Evolutionary conservation across 2,329 filamentous ascomycete species (phyloP).

Genomic region (Tolypocladium paradoxum): DNA sequence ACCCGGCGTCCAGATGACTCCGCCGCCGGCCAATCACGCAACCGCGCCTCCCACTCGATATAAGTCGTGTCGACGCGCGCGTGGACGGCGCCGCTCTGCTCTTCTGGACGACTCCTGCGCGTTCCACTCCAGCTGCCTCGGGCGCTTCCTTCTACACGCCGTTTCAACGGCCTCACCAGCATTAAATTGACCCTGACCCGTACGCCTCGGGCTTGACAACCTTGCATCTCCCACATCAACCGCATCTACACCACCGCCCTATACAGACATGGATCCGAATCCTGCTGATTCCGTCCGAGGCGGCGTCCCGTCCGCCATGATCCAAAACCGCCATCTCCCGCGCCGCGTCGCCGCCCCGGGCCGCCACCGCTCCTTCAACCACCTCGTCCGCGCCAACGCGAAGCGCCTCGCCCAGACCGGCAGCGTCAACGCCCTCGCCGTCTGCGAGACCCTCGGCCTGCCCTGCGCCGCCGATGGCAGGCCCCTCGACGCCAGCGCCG

Average conservation of each 20-base stretch:
- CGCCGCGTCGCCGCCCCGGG: conserved; percentile 3
- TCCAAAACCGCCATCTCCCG: conserved; percentile 2
- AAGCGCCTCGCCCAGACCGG: conserved; percentile 16
- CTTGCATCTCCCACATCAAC: not conserved
- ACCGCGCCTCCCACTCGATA: not conserved
- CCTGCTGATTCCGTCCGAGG: not conserved
- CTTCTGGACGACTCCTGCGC: not conserved
- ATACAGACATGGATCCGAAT: not conserved
- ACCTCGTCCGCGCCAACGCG: conserved; percentile 20
- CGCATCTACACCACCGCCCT: not conserved
- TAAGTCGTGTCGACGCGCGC: too few species aligned
- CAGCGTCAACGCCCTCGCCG: conserved; percentile 2
- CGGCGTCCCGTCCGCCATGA: not conserved
- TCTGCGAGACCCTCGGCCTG: conserved; percentile 4
- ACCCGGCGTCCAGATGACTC: conserved; percentile 1
- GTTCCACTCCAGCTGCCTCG: not conserved
- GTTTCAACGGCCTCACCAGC: not conserved
- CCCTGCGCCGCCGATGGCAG: conserved; percentile 4
- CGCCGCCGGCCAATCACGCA: not conserved
- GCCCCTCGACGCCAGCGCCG: not conserved
- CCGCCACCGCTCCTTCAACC: conserved; percentile 13
- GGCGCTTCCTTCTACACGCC: not conserved
- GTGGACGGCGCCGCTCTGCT: not conserved
- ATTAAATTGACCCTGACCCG: too few species aligned
- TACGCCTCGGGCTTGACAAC: not conserved